phyloP scores from a whole-genome alignment of 2,329 filamentous ascomycete species.

The Phaeophleospora eucalypticola region DNA sequence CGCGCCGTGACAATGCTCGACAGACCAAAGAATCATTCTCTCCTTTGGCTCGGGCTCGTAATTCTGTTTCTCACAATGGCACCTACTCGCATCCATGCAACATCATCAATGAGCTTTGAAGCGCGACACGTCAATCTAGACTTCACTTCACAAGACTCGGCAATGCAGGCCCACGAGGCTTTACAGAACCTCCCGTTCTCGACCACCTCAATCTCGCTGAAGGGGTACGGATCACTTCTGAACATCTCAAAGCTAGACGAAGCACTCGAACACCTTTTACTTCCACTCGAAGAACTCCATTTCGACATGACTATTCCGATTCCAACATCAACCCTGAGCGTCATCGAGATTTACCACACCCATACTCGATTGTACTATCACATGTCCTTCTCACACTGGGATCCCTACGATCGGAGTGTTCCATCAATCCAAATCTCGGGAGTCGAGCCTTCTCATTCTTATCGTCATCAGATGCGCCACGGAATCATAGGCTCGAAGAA shows the following conservation, averaged over 20 bases:
- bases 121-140: no score
- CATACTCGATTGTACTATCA: slow-evolving; percentile 1
- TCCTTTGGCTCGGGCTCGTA: no score
- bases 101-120: no score
- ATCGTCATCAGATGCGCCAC: no score
- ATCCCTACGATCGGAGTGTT: not conserved
- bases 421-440: no score
- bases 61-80: no score
- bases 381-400: not conserved
- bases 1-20: no score
- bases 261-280: not conserved
- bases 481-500: not conserved
- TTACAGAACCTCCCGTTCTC: no score
- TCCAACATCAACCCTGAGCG: not conserved
- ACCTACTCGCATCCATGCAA: no score
- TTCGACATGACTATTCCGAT: not conserved
- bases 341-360: not conserved
- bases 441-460: not conserved
- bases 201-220: not conserved
- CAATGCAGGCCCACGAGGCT: no score
- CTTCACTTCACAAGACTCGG: no score
- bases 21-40: no score
- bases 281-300: not conserved
- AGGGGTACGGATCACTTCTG: not conserved
- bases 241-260: slow-evolving; percentile 1